A percentile compares a stretch with the other conserved stretches of the same genome.
Conservation (phyloP, 805 yeast species). For the Candida xiaguanensis region DNA sequence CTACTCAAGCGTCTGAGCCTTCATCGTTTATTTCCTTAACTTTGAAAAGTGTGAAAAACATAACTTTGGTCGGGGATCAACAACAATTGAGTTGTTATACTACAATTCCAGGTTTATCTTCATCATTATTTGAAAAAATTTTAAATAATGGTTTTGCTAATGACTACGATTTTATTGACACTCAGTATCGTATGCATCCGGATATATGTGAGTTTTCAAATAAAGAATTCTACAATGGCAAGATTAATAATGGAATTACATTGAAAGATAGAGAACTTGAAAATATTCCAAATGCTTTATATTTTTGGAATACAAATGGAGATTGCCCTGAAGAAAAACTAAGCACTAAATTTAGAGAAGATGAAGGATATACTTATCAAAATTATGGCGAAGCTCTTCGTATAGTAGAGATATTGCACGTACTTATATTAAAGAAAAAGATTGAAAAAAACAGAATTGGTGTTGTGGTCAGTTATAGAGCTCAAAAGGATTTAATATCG, state of each 20-base stretch:
- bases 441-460: slow-evolving; percentile 52
- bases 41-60: slow-evolving; percentile 59
- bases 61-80: slow-evolving; percentile 67
- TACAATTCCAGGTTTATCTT: slow-evolving; percentile 59
- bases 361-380: slow-evolving; percentile 53
- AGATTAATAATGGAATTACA: slow-evolving; percentile 55
- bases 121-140: slow-evolving; percentile 66
- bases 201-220: slow-evolving; percentile 56
- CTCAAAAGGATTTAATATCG: slow-evolving; percentile 65
- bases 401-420: slow-evolving; percentile 45
- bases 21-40: slow-evolving; percentile 66
- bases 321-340: slow-evolving; percentile 44
- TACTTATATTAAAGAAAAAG: slow-evolving; percentile 50
- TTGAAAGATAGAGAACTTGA: slow-evolving; percentile 44
- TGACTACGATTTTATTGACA: slow-evolving; percentile 62
- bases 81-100: slow-evolving; percentile 70
- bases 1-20: slow-evolving; percentile 74
- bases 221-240: slow-evolving; percentile 44
- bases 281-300: slow-evolving; percentile 49
- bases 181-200: slow-evolving; percentile 68
- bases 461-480: slow-evolving; percentile 68
- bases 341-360: slow-evolving; percentile 42
- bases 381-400: slow-evolving; percentile 50
- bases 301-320: slow-evolving; percentile 55
- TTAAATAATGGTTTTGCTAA: slow-evolving; percentile 55